phyloP scores from a whole-genome alignment of 1,139 yeast genomes.

The Yamadazyma atmosphaerica region DNA sequence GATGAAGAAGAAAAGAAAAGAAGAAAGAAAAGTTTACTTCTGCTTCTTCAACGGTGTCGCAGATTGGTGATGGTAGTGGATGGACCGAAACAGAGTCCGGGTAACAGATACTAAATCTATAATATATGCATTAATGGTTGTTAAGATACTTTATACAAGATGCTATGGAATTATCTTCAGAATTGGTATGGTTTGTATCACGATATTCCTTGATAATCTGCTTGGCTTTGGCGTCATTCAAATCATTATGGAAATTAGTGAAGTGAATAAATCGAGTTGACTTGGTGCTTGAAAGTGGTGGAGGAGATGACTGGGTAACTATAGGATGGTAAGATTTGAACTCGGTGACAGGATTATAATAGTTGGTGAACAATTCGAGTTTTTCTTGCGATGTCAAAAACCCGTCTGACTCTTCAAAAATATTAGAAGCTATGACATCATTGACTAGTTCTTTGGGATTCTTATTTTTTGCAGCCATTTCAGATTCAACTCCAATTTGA shows the following conservation, averaged over 20 bases:
- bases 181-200: neutral
- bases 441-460: neutral
- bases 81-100: constrained; percentile 10
- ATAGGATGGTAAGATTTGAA: constrained; percentile 14
- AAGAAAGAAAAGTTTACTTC: constrained; percentile 6
- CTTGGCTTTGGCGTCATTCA: neutral
- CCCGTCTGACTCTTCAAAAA: constrained; percentile 25
- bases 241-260: constrained; percentile 2
- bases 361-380: constrained; percentile 33
- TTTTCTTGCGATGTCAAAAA: constrained; percentile 27
- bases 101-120: constrained; percentile 10
- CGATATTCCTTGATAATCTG: neutral
- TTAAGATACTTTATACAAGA: constrained; percentile 12
- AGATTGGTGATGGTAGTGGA: constrained; percentile 5
- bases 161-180: constrained; percentile 1
- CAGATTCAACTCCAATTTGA: neutral
- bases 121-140: constrained; percentile 3
- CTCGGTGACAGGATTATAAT: constrained; percentile 9
- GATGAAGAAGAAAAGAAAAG: constrained; percentile 50
- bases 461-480: neutral
- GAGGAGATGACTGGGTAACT: constrained; percentile 23
- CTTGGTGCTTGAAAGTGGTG: constrained; percentile 2
- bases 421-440: constrained; percentile 6
- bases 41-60: constrained; percentile 4
- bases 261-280: constrained; percentile 5